Conservation (phyloP, 306 rosid species). For the Calophaca sinica region DNA sequence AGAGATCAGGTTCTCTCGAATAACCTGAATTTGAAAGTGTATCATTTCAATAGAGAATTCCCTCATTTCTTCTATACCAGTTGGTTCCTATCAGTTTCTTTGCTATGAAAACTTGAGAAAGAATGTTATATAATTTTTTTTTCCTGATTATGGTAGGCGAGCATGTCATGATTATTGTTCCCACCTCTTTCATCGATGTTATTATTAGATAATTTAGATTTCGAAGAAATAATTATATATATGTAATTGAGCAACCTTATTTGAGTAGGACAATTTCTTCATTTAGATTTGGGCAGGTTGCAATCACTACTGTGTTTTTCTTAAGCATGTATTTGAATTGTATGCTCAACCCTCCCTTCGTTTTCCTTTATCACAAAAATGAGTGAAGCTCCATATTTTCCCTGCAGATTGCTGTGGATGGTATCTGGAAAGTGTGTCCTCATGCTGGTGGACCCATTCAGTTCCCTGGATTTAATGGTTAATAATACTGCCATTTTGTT, state of each 20-base stretch:
- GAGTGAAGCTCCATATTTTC: conserved; percentile 29
- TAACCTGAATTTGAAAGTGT: too few species aligned
- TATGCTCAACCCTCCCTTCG: conserved; percentile 1
- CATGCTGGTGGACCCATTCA: conserved; percentile 84
- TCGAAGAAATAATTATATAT: neutral
- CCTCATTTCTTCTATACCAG: too few species aligned
- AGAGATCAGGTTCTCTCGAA: too few species aligned
- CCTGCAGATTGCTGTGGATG: conserved; percentile 92
- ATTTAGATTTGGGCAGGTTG: too few species aligned
- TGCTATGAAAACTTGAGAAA: neutral
- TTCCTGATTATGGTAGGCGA: too few species aligned
- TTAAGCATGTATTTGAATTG: conserved; percentile 22
- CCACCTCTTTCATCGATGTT: conserved; percentile 15
- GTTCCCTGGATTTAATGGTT: conserved; percentile 89
- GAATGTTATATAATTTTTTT: too few species aligned
- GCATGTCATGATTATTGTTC: neutral
- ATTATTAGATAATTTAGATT: neutral
- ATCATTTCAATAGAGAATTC: too few species aligned
- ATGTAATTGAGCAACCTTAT: conserved; percentile 26
- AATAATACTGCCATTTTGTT: conserved; percentile 32
- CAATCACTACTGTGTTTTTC: too few species aligned
- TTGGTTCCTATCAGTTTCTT: too few species aligned
- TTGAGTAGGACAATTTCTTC: conserved; percentile 33
- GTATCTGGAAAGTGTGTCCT: conserved; percentile 87
- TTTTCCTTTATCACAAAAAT: conserved; percentile 24